Base-by-base conservation (phyloP, 768 basidiomycete species). In the Epithele typhae region DNA sequence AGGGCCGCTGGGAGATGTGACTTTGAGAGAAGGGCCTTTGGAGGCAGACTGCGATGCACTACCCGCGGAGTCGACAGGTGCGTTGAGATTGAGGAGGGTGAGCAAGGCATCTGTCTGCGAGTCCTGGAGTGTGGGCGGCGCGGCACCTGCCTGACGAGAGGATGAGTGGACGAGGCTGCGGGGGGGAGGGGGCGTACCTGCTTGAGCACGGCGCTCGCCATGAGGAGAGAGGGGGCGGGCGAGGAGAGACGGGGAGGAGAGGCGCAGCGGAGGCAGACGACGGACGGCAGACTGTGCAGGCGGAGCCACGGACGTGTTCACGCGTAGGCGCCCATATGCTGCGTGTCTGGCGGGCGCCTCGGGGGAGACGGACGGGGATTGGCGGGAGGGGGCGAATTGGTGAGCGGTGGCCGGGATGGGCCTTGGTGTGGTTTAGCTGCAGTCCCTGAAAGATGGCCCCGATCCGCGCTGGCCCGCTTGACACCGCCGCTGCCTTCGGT, bases 71-170 rank as follows among this genome's bases (percentile, higher is more conserved):
- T 82, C 76, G 6, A 73, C 52, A 12, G 84, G 70, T 32, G 78
- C 73, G 63, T 92, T 92, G 56, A 97, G 79, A 64, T 91, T 94
- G 54, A 99, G 81, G 23, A 99, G 71, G 12, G 84, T 76, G 22
- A 94, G 77, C 30, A 99, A 73, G 3, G 93, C 87, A 52, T 78
- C 74, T 12, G 92, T 92, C 68, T 98, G 96, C 3, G 84, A 77
- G 63, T 92, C 84, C 58, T 96, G 92, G 38, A 99, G 75, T 3
- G 91, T 88, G 37, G 71, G 62, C 34, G 76, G 61, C 8, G 77
- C 59, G 40, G 69, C 64, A 25, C 64, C 67, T 60, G 75, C 51
- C 66, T 66, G 39, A 15, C 37, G 21, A 5, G 19, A 9, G 17
- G 24, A 9, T 45, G 21, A 48, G 45, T 3, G 25, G 4, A 24